A percentile compares a stretch with the other conserved stretches of the same genome.
Evolutionary conservation across 305 asterid genomes (phyloP).

Genomic region (Ajuga reptans): DNA sequence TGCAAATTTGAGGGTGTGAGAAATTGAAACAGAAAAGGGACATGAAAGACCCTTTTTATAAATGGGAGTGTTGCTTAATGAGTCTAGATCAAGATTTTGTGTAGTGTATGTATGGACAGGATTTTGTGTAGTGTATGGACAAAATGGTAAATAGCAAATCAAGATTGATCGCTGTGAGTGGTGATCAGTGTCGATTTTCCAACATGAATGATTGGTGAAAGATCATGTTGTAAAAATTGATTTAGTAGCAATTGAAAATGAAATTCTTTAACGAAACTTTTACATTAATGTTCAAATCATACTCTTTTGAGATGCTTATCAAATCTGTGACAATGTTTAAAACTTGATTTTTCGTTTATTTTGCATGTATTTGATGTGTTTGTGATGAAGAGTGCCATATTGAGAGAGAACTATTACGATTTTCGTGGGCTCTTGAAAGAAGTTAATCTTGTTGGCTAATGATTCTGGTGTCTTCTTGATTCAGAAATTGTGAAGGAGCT

Average conservation of each 20-base stretch:
- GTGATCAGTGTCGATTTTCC: neutral
- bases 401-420: neutral
- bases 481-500: constrained; percentile 64
- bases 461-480: constrained; percentile 8
- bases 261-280: neutral
- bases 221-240: neutral
- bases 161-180: neutral
- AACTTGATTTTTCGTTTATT: no score
- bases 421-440: neutral
- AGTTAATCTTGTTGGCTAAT: neutral
- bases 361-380: neutral
- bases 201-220: neutral
- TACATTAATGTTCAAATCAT: neutral
- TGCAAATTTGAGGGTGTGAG: neutral
- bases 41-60: neutral
- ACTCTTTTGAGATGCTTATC: neutral
- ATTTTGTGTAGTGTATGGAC: no score
- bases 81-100: no score
- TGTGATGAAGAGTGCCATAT: neutral
- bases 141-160: neutral
- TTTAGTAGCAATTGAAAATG: neutral
- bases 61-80: neutral
- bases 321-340: neutral
- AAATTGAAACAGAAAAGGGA: neutral
- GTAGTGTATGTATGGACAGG: no score